phyloP scores from a whole-genome alignment of 306 rosid genomes.

The Prunus padus region DNA sequence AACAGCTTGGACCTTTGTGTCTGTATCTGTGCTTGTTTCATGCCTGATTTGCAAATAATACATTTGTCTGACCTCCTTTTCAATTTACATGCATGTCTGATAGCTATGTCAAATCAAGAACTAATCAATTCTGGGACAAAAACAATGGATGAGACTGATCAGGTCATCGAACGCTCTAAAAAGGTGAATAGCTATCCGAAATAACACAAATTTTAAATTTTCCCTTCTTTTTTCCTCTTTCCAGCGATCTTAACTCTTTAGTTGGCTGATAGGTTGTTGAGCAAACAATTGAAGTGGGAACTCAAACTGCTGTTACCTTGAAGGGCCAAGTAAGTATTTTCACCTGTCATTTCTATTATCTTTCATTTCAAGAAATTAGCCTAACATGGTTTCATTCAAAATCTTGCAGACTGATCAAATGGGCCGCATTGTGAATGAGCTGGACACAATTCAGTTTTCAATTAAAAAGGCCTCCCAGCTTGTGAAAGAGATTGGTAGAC shows the following conservation, averaged over 20 bases:
- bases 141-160: constrained; percentile 97
- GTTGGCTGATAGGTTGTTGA: constrained; percentile 64
- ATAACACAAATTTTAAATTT: not conserved
- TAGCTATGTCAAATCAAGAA: constrained; percentile 98
- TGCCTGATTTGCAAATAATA: not conserved
- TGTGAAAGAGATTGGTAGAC: constrained; percentile 98
- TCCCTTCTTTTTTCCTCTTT: constrained; percentile 18
- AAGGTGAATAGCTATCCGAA: constrained; percentile 52
- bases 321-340: constrained; percentile 85
- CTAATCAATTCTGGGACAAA: constrained; percentile 73
- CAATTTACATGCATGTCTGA: constrained; percentile 29
- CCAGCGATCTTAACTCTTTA: constrained; percentile 29
- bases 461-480: constrained; percentile 98
- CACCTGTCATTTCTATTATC: constrained; percentile 19
- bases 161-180: constrained; percentile 81
- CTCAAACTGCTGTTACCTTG: constrained; percentile 82
- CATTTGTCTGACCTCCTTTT: constrained; percentile 25
- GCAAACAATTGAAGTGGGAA: constrained; percentile 94
- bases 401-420: constrained; percentile 87
- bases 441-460: constrained; percentile 97
- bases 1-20: not conserved
- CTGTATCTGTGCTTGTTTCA: not conserved
- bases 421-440: constrained; percentile 97
- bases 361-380: constrained; percentile 9
- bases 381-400: constrained; percentile 25